Conservation (phyloP, 2,329 filamentous ascomycete species). For the Didymella lethalis region DNA sequence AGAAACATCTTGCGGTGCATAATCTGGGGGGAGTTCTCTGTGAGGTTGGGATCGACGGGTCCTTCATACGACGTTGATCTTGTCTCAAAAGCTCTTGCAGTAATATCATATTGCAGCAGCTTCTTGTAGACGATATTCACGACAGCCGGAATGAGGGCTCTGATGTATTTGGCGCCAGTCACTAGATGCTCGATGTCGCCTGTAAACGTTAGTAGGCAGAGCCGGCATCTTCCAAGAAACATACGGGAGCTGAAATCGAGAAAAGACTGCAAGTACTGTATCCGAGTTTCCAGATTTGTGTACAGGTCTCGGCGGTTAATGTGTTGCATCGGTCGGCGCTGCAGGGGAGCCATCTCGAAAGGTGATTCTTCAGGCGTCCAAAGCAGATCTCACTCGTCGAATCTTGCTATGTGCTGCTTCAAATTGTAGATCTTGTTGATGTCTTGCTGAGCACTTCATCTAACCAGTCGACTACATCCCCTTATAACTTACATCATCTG, state of each 20-base stretch:
- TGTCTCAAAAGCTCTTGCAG: constrained; percentile 75
- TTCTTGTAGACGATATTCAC: constrained; percentile 88
- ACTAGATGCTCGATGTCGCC: constrained; percentile 76
- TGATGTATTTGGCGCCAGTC: constrained; percentile 76
- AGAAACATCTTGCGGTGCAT: constrained; percentile 78
- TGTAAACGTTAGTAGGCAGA: neutral
- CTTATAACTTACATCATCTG: constrained; percentile 17
- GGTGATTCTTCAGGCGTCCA: neutral
- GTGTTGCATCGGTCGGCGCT: constrained; percentile 59
- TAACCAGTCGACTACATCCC: neutral
- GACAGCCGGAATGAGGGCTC: constrained; percentile 80
- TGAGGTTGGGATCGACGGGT: constrained; percentile 68
- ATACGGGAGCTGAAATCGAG: constrained; percentile 76
- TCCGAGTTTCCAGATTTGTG: constrained; percentile 71
- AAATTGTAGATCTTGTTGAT: neutral
- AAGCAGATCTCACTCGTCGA: neutral
- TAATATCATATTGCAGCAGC: constrained; percentile 81
- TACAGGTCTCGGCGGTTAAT: constrained; percentile 76
- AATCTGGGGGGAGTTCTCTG: constrained; percentile 77
- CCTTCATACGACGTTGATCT: constrained; percentile 69
- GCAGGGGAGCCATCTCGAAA: constrained; percentile 36
- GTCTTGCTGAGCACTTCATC: neutral
- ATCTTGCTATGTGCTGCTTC: neutral
- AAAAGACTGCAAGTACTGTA: constrained; percentile 77
- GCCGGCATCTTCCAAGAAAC: constrained; percentile 36